phyloP scores from a whole-genome alignment of 108 stramenopile species.

The Asterionellopsis glacialis region DNA sequence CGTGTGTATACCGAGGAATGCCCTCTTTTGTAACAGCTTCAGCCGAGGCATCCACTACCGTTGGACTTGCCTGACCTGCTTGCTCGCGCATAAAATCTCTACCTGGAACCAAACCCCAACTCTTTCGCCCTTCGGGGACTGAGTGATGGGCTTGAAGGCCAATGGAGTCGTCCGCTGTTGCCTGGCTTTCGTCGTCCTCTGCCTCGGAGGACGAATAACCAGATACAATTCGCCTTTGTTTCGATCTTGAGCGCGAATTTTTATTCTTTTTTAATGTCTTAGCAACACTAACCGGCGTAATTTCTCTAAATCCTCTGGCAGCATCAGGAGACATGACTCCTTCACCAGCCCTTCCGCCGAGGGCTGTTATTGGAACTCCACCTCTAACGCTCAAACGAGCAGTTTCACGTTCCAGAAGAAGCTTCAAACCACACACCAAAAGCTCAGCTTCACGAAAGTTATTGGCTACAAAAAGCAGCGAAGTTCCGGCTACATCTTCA shows the following conservation, averaged over 20 bases:
- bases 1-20: constrained; percentile 61
- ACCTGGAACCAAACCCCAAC: constrained; percentile 53
- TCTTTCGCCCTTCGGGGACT: constrained; percentile 16
- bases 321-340: constrained; percentile 38
- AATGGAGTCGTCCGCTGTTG: constrained; percentile 8
- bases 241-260: not conserved
- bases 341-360: constrained; percentile 40
- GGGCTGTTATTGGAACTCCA: constrained; percentile 37
- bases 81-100: constrained; percentile 43
- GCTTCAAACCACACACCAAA: constrained; percentile 64
- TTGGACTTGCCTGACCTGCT: constrained; percentile 15
- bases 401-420: constrained; percentile 75
- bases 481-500: constrained; percentile 48
- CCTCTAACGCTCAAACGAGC: constrained; percentile 67
- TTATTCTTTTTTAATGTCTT: constrained; percentile 15
- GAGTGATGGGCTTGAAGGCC: not conserved
- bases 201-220: constrained; percentile 33
- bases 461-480: constrained; percentile 66
- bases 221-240: not conserved
- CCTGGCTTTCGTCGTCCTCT: constrained; percentile 21
- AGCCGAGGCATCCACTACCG: not conserved
- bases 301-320: constrained; percentile 23
- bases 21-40: constrained; percentile 7
- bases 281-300: not conserved
- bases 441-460: constrained; percentile 65